These are phyloP conservation scores for Gracilaria domingensis DNA, from an alignment of 23 red algal species.

Conservation along the genomic window DNA sequence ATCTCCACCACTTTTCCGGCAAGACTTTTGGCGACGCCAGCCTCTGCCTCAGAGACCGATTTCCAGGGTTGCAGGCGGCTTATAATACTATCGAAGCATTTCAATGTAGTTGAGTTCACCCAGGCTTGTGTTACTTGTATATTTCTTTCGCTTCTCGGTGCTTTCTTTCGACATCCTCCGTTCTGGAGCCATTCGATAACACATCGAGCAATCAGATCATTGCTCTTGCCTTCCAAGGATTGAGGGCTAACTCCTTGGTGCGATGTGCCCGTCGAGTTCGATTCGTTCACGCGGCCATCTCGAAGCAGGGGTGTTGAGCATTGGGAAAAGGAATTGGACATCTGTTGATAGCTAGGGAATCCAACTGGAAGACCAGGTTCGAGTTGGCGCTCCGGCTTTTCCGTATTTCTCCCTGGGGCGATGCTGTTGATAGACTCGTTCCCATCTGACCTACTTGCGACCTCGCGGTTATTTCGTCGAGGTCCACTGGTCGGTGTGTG, in stretches of 20 bases:
- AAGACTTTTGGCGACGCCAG: not conserved
- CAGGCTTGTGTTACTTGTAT: constrained; percentile 1
- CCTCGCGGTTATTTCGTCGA: not conserved
- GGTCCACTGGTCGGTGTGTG: not conserved
- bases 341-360: not conserved
- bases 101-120: not conserved
- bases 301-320: not conserved
- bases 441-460: not conserved
- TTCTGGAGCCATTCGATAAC: constrained; percentile 3
- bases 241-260: not conserved
- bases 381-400: not conserved
- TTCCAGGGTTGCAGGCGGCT: not conserved
- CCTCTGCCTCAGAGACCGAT: not conserved
- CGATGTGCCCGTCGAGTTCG: not conserved
- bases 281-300: not conserved
- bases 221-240: not conserved
- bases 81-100: constrained; percentile 6
- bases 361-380: not conserved
- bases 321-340: not conserved
- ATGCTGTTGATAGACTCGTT: not conserved
- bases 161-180: constrained; percentile 19
- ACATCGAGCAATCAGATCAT: constrained; percentile 11
- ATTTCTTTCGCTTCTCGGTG: constrained; percentile 2
- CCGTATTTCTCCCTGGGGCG: not conserved
- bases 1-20: not conserved